Evolutionary conservation across 192 early-diverging fungal species (phyloP), one percentile per base, ranked within the genome.

Genomic region (Coemansia sp.): DNA sequence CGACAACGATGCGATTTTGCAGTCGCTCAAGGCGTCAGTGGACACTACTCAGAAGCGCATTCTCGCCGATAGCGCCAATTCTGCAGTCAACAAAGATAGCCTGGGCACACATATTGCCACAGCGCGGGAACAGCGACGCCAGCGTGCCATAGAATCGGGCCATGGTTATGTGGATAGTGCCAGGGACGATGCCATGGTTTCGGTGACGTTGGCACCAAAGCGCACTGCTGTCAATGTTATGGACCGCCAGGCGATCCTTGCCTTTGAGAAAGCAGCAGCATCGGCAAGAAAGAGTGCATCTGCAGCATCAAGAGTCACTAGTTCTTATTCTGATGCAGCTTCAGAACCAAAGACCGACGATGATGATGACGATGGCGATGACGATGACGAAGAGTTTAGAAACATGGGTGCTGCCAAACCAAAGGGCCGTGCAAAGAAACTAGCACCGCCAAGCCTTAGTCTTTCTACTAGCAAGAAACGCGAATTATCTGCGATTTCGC

Each of bases 1-100:
- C 50, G 93, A 95, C 34, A 86, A 83, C 57, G 90, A 92, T 31
- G 92, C 91, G 4, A 89, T 95, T 50, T 75, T 79, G 62, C 87
- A 90, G 80, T 92, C 78, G 61, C 65, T 82, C 7, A 72, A 73
- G 28, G 22, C 47, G 1, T 63, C 70, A 0, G 59, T 84, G 8
- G 53, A 28, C 36, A 68, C 69, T 37, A 70, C 70, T 8, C 68
- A 81, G 42, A 70, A 61, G 47, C 62, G 54, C 11, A 64, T 79
- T 0, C 15, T 79, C 40, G 37, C 23, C 6, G 40, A 59, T 11
- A 38, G 4, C 4, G 14, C 41, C 19, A 20, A 25, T 13, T 8
- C 45, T 9, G 41, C 11, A 6, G 30, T 70, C 17, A 25, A 42
- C 10, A 64, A 70, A 14, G 34, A 20, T 28, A 36, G 47, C 30